Base-by-base conservation (phyloP, 2,329 filamentous ascomycete species). In the Colletotrichum sp. region DNA sequence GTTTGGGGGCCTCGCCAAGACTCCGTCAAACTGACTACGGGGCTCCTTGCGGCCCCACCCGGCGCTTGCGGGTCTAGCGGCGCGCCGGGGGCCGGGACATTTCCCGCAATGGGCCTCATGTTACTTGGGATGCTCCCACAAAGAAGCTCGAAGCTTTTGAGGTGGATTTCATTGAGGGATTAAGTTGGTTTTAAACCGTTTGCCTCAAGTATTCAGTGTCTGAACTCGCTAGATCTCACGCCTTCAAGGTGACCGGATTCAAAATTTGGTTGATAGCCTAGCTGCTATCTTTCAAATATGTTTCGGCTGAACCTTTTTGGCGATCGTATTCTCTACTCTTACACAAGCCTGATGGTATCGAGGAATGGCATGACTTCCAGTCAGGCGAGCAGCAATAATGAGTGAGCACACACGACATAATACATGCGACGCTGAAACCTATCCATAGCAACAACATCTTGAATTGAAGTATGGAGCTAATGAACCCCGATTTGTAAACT, bases 41-140 rank as follows among this genome's bases (percentile, higher is more conserved):
- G 10, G 55, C 18, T 24, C 24, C 16, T 26, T 8, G 26, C 71
- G 71, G 71, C 71, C 71, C 66, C 71, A 70, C 38, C 18, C 71
- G 38, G 66, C 12, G 28, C 18, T 32, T 26, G 18, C 18, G 32
- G n/a, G 43, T 21, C 43, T 52, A 52, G 43, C 43, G 43, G 43
- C 16, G n/a, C 38, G 38, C 18, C 38, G 38, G 38, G 38, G 5
- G 18, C 43, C 43, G n/a, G 43, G n/a, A 48, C n/a, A 24, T 52
- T 52, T 24, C 0, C 1, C n/a, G 43, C 43, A 12, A 52, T 52
- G 1, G 43, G 16, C 10, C 43, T 21, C 43, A 13, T 12, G 43
- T 21, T 21, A 12, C n/a, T 52, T 52, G 43, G 6, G 43, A 52
- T 52, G n/a, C 43, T 52, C 12, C 43, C 2, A 52, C 43, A 21